These are phyloP conservation scores for Penicillium bialowiezense DNA, from an alignment of 495 filamentous ascomycete genomes.

Conservation along the genomic window DNA sequence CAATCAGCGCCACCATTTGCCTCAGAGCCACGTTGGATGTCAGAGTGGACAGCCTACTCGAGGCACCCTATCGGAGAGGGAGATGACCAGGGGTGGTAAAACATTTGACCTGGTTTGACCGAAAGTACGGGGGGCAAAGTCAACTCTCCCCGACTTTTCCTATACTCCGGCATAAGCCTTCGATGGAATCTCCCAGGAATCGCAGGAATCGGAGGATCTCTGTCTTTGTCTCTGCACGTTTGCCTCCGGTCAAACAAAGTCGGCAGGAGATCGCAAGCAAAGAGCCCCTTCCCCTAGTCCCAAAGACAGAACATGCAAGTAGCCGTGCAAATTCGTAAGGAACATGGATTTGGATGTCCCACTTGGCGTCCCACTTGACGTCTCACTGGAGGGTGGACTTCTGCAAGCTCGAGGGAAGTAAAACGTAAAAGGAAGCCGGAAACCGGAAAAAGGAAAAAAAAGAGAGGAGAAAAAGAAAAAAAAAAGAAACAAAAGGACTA, in stretches of 20 bases:
- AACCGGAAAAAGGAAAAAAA: not conserved
- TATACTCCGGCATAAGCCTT: constrained; percentile 17
- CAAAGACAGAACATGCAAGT: constrained; percentile 29
- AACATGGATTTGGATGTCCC: constrained; percentile 20
- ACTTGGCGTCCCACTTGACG: no score
- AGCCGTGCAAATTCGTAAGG: constrained; percentile 23
- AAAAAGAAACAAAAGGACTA: no score
- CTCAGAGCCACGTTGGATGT: constrained; percentile 26
- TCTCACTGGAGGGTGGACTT: no score
- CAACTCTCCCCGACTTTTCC: constrained; percentile 19
- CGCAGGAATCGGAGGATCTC: no score
- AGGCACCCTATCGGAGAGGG: constrained; percentile 25
- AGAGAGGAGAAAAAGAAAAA: no score
- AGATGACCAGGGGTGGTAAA: not conserved
- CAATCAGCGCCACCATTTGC: constrained; percentile 20
- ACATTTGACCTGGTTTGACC: not conserved
- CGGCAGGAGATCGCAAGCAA: constrained; percentile 22
- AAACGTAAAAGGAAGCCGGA: no score
- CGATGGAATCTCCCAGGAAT: constrained; percentile 14
- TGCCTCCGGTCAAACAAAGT: constrained; percentile 28
- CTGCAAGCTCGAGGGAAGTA: not conserved
- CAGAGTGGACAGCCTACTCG: constrained; percentile 5
- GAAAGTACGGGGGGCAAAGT: constrained; percentile 14
- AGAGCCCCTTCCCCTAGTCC: no score
- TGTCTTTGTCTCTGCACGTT: constrained; percentile 33